phyloP scores from a whole-genome alignment of 352 stramenopile genomes.

The Elongisporangium anandrum region DNA sequence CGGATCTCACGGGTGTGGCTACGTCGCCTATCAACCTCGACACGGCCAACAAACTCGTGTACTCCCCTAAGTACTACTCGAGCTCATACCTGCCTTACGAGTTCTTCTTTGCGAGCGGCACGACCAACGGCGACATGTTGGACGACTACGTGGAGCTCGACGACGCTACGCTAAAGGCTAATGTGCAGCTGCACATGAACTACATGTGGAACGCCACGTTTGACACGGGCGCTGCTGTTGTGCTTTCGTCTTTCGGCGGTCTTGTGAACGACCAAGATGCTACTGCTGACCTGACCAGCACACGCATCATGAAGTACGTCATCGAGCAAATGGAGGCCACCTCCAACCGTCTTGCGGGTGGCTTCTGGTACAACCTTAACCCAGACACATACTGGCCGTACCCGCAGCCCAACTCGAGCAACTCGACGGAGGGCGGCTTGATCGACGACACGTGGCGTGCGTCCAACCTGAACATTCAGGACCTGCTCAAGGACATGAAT shows the following conservation, averaged over 20 bases:
- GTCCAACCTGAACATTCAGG: conserved; percentile 65
- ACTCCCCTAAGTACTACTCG: conserved; percentile 74
- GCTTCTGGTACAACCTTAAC: conserved; percentile 83
- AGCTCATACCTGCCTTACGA: conserved; percentile 51
- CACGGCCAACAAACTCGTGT: conserved; percentile 72
- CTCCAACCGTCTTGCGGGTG: conserved; percentile 51
- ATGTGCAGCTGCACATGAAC: conserved; percentile 73
- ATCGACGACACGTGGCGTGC: conserved; percentile 71
- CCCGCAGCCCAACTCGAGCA: conserved; percentile 56
- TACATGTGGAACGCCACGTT: conserved; percentile 74
- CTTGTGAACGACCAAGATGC: conserved; percentile 53
- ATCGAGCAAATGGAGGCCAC: conserved; percentile 59
- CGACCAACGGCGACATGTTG: conserved; percentile 47
- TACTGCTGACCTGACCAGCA: conserved; percentile 61
- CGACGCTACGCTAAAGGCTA: conserved; percentile 48
- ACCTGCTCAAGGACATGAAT: conserved; percentile 60
- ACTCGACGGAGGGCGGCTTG: conserved; percentile 47
- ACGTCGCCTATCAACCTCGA: conserved; percentile 49
- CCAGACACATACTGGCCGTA: conserved; percentile 75
- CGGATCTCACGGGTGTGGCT: conserved; percentile 51
- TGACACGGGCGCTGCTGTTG: conserved; percentile 53
- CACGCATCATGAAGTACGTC: conserved; percentile 57
- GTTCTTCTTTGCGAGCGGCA: conserved; percentile 68
- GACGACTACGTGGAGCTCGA: conserved; percentile 55
- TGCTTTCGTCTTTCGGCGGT: conserved; percentile 82